These are phyloP conservation scores for Botrytis sinoallii DNA, from an alignment of 2,329 filamentous ascomycete species.

Conservation along the genomic window DNA sequence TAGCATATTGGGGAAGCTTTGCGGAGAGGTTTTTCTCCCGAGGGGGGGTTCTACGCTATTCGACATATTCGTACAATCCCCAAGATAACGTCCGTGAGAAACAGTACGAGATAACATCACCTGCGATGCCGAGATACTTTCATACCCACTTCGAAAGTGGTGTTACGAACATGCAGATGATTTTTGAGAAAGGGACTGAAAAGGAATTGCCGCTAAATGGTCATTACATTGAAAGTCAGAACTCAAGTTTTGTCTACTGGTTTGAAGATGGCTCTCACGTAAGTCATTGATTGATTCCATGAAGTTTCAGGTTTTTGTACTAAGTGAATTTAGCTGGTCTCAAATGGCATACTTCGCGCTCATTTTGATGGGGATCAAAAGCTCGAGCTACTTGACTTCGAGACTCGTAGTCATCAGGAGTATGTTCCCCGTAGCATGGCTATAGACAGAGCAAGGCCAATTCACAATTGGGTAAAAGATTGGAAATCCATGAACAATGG, in stretches of 20 bases:
- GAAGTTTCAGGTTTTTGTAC: slow-evolving; percentile 15
- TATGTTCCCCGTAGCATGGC: slow-evolving; percentile 70
- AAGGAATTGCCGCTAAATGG: slow-evolving; percentile 58
- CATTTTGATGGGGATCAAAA: slow-evolving; percentile 77
- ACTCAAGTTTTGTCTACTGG: slow-evolving; percentile 83
- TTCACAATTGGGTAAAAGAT: slow-evolving; percentile 63
- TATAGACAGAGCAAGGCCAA: slow-evolving; percentile 58
- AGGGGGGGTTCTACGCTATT: slow-evolving; percentile 72
- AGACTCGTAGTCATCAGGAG: slow-evolving; percentile 74
- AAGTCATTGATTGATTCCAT: slow-evolving; percentile 39
- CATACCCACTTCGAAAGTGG: slow-evolving; percentile 85
- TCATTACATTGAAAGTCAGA: slow-evolving; percentile 71
- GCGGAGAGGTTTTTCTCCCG: slow-evolving; percentile 78
- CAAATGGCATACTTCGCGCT: slow-evolving; percentile 71
- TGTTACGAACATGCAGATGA: slow-evolving; percentile 79
- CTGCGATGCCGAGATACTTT: slow-evolving; percentile 84
- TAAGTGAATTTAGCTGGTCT: slow-evolving; percentile 59
- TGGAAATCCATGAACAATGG: slow-evolving; percentile 58
- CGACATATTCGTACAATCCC: slow-evolving; percentile 50
- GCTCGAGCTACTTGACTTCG: slow-evolving; percentile 82
- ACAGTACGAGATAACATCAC: slow-evolving; percentile 80
- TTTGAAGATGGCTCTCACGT: slow-evolving; percentile 82
- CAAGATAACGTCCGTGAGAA: slow-evolving; percentile 62
- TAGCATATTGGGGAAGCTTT: slow-evolving; percentile 76
- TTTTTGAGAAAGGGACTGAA: slow-evolving; percentile 67